Conservation (phyloP, 78 protist genomes). For the Dictyostelium purpureum region DNA sequence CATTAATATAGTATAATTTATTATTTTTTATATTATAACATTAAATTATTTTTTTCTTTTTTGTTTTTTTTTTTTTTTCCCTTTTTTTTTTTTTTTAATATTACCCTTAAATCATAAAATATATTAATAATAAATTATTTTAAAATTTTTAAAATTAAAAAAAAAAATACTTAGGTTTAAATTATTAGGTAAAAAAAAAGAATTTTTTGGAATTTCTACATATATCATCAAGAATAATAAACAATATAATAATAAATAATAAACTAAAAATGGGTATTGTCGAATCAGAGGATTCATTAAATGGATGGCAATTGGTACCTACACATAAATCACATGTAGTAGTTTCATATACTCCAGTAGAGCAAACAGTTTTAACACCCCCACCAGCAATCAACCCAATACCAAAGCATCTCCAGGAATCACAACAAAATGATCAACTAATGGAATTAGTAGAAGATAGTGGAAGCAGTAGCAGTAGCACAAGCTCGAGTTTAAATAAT, state of each 20-base stretch:
- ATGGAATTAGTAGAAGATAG: constrained; percentile 17
- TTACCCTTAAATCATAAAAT: background rate
- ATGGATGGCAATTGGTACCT: constrained; percentile 62
- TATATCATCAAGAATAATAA: no score
- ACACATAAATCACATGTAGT: constrained; percentile 4
- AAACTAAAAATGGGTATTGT: background rate
- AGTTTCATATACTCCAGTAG: no score
- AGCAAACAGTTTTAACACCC: background rate
- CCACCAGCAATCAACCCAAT: background rate
- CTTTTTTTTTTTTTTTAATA: background rate
- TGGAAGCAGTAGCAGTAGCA: no score
- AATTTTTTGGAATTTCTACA: no score
- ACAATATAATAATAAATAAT: background rate
- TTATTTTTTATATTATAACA: background rate
- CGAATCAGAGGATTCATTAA: background rate
- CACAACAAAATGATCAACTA: background rate
- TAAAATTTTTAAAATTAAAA: background rate
- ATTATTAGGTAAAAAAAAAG: background rate
- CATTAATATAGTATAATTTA: background rate
- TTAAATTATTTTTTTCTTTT: background rate
- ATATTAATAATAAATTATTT: background rate
- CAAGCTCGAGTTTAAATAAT: no score
- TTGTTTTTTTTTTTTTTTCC: background rate
- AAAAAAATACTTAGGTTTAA: background rate
- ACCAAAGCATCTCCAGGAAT: background rate